A percentile compares a stretch with the other conserved stretches of the same genome.
Evolutionary conservation across 257 asterid genomes (phyloP).

Genomic region (Forsythia suspensa): DNA sequence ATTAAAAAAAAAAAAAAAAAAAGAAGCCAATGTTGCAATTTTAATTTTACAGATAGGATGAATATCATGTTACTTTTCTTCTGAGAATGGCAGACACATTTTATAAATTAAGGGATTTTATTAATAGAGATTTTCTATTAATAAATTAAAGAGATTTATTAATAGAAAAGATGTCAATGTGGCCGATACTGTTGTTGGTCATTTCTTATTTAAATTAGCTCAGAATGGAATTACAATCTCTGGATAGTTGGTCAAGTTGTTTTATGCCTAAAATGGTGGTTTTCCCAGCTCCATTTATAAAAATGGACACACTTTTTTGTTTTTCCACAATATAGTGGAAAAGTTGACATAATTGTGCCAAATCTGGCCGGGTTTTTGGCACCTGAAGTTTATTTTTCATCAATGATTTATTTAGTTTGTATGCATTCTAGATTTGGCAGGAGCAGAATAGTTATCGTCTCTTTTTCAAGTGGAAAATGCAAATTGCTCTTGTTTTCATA

Average conservation of each 20-base stretch:
- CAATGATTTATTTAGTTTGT: background rate
- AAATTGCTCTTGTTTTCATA: constrained; percentile 14
- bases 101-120: background rate
- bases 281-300: background rate
- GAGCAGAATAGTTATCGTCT: constrained; percentile 10
- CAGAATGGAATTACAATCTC: background rate
- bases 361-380: background rate
- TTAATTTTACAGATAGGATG: background rate
- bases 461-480: background rate
- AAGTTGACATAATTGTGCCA: background rate
- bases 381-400: background rate
- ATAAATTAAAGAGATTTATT: too few species aligned
- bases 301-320: background rate
- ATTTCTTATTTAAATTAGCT: background rate
- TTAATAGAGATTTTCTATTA: too few species aligned
- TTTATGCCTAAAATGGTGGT: background rate
- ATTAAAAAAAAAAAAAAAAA: background rate
- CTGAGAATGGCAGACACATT: constrained; percentile 10
- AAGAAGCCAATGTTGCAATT: background rate
- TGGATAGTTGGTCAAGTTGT: background rate
- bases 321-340: background rate
- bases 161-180: background rate
- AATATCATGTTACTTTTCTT: background rate
- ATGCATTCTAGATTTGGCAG: constrained; percentile 7
- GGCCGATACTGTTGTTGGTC: background rate